phyloP scores from a whole-genome alignment of 768 basidiomycete genomes.

The Trametes coccinea region DNA sequence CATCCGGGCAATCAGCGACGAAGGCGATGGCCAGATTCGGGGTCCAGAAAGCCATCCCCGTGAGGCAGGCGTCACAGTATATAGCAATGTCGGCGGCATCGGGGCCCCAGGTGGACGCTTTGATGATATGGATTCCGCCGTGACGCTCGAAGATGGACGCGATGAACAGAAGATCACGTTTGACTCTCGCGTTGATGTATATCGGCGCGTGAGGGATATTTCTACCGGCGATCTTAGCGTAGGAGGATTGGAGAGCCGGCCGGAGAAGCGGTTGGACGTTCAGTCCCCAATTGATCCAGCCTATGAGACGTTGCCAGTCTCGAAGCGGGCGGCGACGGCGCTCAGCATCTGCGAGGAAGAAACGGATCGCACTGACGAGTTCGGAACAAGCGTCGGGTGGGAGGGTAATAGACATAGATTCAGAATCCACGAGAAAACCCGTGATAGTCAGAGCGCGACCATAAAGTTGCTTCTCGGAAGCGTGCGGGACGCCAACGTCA shows the following conservation, averaged over 20 bases:
- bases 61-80: not conserved
- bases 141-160: conserved; percentile 12
- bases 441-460: conserved; percentile 38
- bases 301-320: conserved; percentile 36
- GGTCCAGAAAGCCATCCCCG: conserved; percentile 1
- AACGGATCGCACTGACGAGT: not conserved
- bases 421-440: conserved; percentile 41
- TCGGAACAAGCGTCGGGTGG: not conserved
- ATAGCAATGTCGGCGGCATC: conserved; percentile 27
- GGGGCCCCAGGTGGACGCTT: too few relatives aligned
- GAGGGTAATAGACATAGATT: conserved; percentile 34
- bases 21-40: too few relatives aligned
- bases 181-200: conserved; percentile 32
- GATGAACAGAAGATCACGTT: conserved; percentile 37
- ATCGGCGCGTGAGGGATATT: conserved; percentile 12
- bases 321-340: conserved; percentile 13
- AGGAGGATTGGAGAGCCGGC: conserved; percentile 32
- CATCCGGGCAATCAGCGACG: too few relatives aligned
- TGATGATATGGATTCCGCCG: conserved; percentile 9
- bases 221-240: conserved; percentile 36
- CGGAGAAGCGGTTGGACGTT: conserved; percentile 37
- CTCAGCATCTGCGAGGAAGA: not conserved
- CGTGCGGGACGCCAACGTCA: conserved; percentile 40
- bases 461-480: conserved; percentile 41
- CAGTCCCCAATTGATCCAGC: conserved; percentile 42